Conservation (phyloP, 768 basidiomycete species). For the Leccinellum albellum region DNA sequence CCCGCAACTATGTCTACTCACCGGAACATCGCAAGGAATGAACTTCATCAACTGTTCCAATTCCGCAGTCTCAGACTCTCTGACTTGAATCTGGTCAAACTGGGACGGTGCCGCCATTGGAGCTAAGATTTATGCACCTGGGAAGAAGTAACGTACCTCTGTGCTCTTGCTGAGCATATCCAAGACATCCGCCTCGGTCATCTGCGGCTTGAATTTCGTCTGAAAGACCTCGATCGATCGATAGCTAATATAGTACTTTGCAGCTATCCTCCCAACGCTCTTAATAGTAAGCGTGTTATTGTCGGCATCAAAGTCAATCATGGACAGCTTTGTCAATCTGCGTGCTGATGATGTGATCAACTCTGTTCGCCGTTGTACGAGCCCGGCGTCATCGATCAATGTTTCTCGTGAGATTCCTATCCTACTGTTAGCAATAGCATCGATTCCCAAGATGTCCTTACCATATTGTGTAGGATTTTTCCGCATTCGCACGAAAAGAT, state of each 20-base stretch:
- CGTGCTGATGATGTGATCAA: conserved; percentile 65
- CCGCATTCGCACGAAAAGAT: conserved; percentile 91
- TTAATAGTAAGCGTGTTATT: conserved; percentile 65
- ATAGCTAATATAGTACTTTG: conserved; percentile 91
- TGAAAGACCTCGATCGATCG: conserved; percentile 87
- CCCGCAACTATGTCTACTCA: conserved; percentile 28
- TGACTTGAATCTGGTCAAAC: conserved; percentile 94
- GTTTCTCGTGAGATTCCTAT: conserved; percentile 73
- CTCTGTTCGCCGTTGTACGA: conserved; percentile 65
- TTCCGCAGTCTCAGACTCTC: conserved; percentile 86
- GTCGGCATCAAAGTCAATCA: conserved; percentile 73
- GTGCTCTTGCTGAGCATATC: conserved; percentile 84
- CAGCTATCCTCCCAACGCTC: conserved; percentile 94
- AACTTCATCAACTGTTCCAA: conserved; percentile 63
- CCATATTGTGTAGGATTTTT: conserved; percentile 88
- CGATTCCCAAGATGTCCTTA: conserved; percentile 25
- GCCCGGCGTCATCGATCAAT: conserved; percentile 63
- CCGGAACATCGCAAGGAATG: conserved; percentile 80
- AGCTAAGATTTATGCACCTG: neutral
- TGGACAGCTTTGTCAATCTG: conserved; percentile 62
- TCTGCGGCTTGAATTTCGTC: conserved; percentile 65
- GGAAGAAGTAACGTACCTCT: conserved; percentile 52
- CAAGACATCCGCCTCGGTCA: conserved; percentile 93
- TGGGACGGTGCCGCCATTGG: conserved; percentile 26
- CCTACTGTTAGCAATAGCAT: conserved; percentile 1